Evolutionary conservation across 2,329 filamentous ascomycete genomes (phyloP).

Genomic region (Fusarium nodosum): DNA sequence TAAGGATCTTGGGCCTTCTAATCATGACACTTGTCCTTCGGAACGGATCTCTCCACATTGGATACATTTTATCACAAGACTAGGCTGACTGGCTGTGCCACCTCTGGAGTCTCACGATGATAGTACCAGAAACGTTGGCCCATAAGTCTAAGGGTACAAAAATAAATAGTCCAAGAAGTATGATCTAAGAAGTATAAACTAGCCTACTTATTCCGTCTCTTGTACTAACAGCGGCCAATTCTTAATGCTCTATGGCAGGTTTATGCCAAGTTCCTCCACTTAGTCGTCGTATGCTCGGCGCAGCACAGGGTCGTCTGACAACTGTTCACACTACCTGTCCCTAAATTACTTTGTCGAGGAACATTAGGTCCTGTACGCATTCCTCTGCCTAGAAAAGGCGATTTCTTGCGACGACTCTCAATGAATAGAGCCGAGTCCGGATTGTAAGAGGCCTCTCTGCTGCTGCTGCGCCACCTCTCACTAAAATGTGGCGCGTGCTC

Average conservation of each 20-base stretch:
- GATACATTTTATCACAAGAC: not conserved
- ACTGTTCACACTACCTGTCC: not conserved
- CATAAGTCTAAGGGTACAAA: too few relatives aligned
- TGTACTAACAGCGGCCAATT: too few relatives aligned
- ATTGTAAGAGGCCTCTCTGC: not conserved
- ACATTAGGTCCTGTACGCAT: fast-evolving
- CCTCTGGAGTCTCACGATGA: not conserved
- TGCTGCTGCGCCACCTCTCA: conserved; percentile 1
- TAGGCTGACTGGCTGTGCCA: not conserved
- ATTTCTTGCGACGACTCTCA: not conserved
- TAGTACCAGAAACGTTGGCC: not conserved
- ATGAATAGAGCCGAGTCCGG: too few relatives aligned
- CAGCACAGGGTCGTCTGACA: not conserved
- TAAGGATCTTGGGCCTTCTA: not conserved
- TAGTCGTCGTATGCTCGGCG: not conserved
- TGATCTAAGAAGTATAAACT: too few relatives aligned
- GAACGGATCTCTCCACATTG: not conserved
- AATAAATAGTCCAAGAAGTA: too few relatives aligned
- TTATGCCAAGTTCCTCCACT: not conserved
- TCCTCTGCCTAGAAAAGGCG: not conserved
- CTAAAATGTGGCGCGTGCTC: not conserved
- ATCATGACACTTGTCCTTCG: not conserved
- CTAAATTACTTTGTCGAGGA: fast-evolving
- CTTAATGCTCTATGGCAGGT: too few relatives aligned
- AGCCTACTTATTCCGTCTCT: too few relatives aligned